phyloP scores from a whole-genome alignment of 148 eudicot species.

The Agrostemma githago region DNA sequence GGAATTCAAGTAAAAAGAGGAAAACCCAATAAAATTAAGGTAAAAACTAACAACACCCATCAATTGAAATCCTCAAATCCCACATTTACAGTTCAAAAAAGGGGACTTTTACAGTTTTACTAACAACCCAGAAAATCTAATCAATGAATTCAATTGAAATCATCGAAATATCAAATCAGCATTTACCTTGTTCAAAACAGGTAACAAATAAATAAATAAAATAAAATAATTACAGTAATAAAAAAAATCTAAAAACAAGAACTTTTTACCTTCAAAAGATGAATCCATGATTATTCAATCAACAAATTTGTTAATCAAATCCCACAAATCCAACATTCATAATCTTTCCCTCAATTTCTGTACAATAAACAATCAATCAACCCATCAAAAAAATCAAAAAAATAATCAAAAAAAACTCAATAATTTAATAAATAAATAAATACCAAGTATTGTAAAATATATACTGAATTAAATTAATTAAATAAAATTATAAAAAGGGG shows the following conservation, averaged over 20 bases:
- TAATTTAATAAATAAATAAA: neutral
- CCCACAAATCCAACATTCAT: constrained; percentile 31
- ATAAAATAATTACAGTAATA: neutral
- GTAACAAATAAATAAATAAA: neutral
- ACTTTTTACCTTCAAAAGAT: constrained; percentile 48
- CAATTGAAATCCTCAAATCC: neutral
- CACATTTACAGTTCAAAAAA: too few species aligned
- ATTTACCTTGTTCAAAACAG: neutral
- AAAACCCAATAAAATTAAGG: neutral
- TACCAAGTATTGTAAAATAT: neutral
- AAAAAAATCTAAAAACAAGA: constrained; percentile 9
- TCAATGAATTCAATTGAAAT: constrained; percentile 13
- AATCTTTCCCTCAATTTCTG: constrained; percentile 24
- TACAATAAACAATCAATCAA: constrained; percentile 7
- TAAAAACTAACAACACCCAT: neutral
- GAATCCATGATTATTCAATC: constrained; percentile 39
- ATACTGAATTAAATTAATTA: too few species aligned
- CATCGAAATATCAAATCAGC: neutral
- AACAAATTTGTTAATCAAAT: constrained; percentile 5
- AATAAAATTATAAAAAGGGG: too few species aligned
- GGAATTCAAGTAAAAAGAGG: neutral
- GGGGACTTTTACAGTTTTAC: neutral
- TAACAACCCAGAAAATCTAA: constrained; percentile 18
- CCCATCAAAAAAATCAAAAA: constrained; percentile 11
- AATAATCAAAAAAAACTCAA: constrained; percentile 4